These are phyloP conservation scores for Wickerhamomyces silvicola DNA, from an alignment of 805 yeast species.

Conservation along the genomic window DNA sequence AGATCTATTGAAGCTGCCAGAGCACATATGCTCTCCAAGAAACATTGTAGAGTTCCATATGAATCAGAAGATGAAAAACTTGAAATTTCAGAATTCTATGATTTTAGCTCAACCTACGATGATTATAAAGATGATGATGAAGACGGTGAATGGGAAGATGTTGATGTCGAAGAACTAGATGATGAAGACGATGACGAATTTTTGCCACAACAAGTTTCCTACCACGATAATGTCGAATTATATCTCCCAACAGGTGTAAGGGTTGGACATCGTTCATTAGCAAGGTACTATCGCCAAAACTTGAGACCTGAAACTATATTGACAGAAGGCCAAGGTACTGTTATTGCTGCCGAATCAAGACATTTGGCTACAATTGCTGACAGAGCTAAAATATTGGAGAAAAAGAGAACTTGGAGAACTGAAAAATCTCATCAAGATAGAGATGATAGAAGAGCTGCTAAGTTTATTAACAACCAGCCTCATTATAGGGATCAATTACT, in stretches of 20 bases:
- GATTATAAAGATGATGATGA: constrained; percentile 25
- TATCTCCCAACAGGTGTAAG: constrained; percentile 78
- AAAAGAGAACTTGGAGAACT: constrained; percentile 67
- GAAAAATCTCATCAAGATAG: constrained; percentile 45
- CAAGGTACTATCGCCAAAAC: constrained; percentile 74
- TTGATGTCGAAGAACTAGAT: constrained; percentile 33
- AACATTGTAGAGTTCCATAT: constrained; percentile 86
- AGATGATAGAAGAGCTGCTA: constrained; percentile 55
- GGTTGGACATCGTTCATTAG: constrained; percentile 81
- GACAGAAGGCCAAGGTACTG: constrained; percentile 77
- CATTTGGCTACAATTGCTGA: constrained; percentile 30
- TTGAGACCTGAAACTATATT: constrained; percentile 49
- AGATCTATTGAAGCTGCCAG: constrained; percentile 78
- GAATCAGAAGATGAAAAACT: constrained; percentile 77
- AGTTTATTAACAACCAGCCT: constrained; percentile 80
- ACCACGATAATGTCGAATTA: constrained; percentile 61
- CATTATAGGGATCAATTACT: constrained; percentile 80
- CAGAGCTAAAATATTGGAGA: constrained; percentile 40
- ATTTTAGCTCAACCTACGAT: constrained; percentile 69
- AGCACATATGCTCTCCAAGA: constrained; percentile 83
- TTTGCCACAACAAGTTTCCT: constrained; percentile 36
- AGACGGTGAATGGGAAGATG: constrained; percentile 29
- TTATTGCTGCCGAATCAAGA: constrained; percentile 80
- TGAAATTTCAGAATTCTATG: constrained; percentile 88
- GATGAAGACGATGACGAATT: constrained; percentile 33